Base-by-base conservation (phyloP, 164 flowering plant species). In the Tetracentron sinense region DNA sequence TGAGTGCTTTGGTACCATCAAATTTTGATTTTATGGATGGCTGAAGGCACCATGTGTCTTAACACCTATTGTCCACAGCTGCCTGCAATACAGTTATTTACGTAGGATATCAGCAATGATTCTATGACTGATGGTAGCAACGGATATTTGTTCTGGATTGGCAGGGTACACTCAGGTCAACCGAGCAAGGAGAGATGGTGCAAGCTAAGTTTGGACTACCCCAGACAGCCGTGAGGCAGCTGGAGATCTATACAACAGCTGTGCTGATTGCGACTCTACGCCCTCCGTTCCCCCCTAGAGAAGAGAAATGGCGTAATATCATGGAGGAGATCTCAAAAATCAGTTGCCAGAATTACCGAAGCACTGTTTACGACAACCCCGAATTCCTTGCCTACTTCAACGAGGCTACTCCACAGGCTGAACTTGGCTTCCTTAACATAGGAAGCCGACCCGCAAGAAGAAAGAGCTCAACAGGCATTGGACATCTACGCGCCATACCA, bases 171-270 rank as follows among this genome's bases (percentile, higher is more conserved):
- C 83, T 92, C 7, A 78, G 98, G 20, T 88, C 96, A 67, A 92
- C 98, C n/a, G 98, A 92, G 76, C 98, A 92, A 86, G 98, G 98
- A 61, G 98, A 92, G 81, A 92, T 92, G 98, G 98, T 90, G 51
- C 96, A 92, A 66, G 96, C 98, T 28, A 92, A 92, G 72, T 92
- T 92, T 63, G 98, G 98, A 44, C 74, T 86, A 35, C 90, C 98
- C 44, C 88, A 90, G 58, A 88, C 83, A 7, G 96, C 98, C 1
- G 83, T 90, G 25, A 77, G 98, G 64, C 98, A 92, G 69, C 79
- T 90, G 42, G 98, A 92, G 74, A 87, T 92, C 72, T 92, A 90
- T 75, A 88, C 96, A 51, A 90, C 98, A 11, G 98, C 98, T 17
- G 98, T 92, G 56, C 80, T 92, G 16, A 93, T 92, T 56, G 87